phyloP scores from a whole-genome alignment of 495 filamentous ascomycete species.

The Aspergillus incahuasiensis region DNA sequence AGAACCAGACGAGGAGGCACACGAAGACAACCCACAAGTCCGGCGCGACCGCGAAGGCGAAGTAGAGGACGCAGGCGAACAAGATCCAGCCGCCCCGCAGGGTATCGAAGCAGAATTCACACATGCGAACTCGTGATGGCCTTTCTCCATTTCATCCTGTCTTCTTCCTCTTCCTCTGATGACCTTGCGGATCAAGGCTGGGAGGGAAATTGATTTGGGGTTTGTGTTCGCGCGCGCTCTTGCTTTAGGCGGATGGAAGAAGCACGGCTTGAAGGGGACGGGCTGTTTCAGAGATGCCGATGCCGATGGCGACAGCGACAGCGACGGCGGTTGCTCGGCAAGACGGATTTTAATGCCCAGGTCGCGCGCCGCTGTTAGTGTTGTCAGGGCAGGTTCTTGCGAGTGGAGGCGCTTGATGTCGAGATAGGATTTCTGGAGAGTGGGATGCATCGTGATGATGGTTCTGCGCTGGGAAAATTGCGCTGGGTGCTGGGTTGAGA shows the following conservation, averaged over 20 bases:
- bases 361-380: neutral
- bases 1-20: neutral
- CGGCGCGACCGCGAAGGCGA: neutral
- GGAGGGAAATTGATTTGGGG: neutral
- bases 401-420: slow-evolving; percentile 4
- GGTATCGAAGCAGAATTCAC: neutral
- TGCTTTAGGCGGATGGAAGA: neutral
- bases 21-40: neutral
- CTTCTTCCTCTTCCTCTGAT: too few species aligned
- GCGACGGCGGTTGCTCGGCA: neutral
- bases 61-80: neutral
- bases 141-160: neutral
- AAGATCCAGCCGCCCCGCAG: neutral
- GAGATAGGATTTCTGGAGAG: neutral
- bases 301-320: too few species aligned
- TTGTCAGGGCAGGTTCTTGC: neutral
- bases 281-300: neutral
- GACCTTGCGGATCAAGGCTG: too few species aligned
- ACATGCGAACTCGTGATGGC: neutral
- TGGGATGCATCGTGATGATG: neutral
- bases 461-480: neutral
- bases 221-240: neutral
- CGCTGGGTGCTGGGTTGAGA: too few species aligned
- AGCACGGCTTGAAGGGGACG: neutral
- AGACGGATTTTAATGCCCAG: neutral